phyloP scores from a whole-genome alignment of 352 stramenopile species.

The Pythium biforme region DNA sequence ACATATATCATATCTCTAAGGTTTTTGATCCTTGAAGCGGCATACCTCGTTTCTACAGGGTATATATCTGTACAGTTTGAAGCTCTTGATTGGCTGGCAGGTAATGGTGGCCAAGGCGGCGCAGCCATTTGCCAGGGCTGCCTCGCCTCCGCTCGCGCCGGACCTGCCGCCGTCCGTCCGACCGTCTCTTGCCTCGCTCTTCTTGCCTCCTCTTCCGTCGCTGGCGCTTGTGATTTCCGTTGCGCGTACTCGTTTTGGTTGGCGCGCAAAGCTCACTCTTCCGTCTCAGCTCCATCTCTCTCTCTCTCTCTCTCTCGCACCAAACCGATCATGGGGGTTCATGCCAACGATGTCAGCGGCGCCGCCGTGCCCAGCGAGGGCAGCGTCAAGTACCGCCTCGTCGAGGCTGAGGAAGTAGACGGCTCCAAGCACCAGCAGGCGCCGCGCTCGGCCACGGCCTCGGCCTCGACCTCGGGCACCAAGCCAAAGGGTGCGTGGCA shows the following conservation, averaged over 20 bases:
- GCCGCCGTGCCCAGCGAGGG: slow-evolving; percentile 22
- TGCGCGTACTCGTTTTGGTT: slow-evolving; percentile 13
- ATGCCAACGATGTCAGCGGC: slow-evolving; percentile 30
- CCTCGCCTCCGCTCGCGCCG: neutral
- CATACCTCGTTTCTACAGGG: neutral
- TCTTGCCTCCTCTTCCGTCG: neutral
- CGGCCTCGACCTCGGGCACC: neutral
- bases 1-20: slow-evolving; percentile 4
- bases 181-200: slow-evolving; percentile 1
- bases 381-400: slow-evolving; percentile 78
- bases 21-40: slow-evolving; percentile 6
- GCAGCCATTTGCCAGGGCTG: slow-evolving; percentile 26
- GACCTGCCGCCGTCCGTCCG: neutral
- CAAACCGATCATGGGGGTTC: slow-evolving; percentile 31
- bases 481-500: slow-evolving; percentile 31
- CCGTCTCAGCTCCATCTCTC: neutral
- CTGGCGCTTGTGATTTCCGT: neutral
- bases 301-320: too few species aligned
- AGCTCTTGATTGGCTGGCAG: slow-evolving; percentile 28
- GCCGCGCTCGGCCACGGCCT: neutral
- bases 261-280: neutral
- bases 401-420: slow-evolving; percentile 82
- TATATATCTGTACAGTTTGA: slow-evolving; percentile 14
- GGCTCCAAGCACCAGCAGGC: slow-evolving; percentile 47
- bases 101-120: slow-evolving; percentile 24